Base-by-base conservation (phyloP, 148 eudicot genomes). In the Arbutus unedo region DNA sequence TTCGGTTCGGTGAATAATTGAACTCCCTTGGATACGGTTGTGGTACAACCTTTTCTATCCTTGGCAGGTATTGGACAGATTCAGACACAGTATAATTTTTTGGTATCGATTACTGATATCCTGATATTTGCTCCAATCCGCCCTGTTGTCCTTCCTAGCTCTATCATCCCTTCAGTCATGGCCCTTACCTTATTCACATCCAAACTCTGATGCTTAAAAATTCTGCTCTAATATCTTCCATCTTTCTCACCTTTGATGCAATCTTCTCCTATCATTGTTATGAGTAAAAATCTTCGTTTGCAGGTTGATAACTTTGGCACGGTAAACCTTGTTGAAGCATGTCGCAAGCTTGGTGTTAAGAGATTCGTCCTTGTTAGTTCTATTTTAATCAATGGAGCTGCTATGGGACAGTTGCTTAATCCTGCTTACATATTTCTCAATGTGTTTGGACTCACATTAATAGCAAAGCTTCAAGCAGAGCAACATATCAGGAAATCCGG, bases 381-480 rank as follows among this genome's bases (percentile, higher is more conserved):
- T 59, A 93, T 96, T 77, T 85, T 96, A 83, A 98, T 96, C 47
- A 96, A 96, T 77, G 98, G 98, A 14, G 98, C 98, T 83, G 98
- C 98, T 73, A 96, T 96, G 98, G 98, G 98, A 13, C 98, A 96
- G 83, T 47, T 94, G 74, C 87, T 94, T 18, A 96, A 96, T 49
- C 98, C 98, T 13, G 98, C 98, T 62, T 94, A 96, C 88, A 81
- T 96, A 71, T 81, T 96, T 86, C 98, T 96, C 79, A 96, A 95
- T 81, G 89, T 93, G 23, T 91, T 96, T 80, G 98, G 98, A 19
- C 94, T 96, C 7, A 87, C 87, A 47, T 83, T 96, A 71, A 81
- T 96, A 25, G 98, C 98, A 72, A 96, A 96, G 91, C 98, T 96
- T 44, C 98, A 96, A 82, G 98, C 98, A 51, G 98, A 96, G 85